Conservation (phyloP, 1,284 basidiomycete genomes). For the Irpex sp. region DNA sequence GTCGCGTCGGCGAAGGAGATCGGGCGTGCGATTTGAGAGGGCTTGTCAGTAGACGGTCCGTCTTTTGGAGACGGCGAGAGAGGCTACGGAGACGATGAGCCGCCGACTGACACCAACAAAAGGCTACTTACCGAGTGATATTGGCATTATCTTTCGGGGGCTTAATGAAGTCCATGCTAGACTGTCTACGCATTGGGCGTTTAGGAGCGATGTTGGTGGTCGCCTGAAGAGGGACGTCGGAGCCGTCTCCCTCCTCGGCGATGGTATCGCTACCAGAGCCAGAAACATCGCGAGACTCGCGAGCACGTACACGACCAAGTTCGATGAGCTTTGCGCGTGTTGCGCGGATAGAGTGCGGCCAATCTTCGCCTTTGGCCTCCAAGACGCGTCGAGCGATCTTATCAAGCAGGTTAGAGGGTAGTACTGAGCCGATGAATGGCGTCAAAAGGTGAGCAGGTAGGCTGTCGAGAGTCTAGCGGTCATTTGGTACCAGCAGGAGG, state of each 20-base stretch:
- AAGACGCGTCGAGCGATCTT: constrained; percentile 82
- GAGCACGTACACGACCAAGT: constrained; percentile 68
- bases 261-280: constrained; percentile 44
- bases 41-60: constrained; percentile 63
- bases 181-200: constrained; percentile 79
- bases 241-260: constrained; percentile 44
- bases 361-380: constrained; percentile 77
- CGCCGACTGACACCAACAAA: constrained; percentile 12
- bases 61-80: constrained; percentile 73
- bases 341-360: constrained; percentile 83
- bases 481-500: constrained; percentile 14
- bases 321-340: constrained; percentile 85
- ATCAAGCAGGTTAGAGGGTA: constrained; percentile 85
- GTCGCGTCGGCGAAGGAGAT: constrained; percentile 27
- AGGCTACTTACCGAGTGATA: constrained; percentile 64
- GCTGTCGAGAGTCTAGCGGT: constrained; percentile 76
- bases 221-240: constrained; percentile 44
- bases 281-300: constrained; percentile 52
- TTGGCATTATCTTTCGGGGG: constrained; percentile 58
- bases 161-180: constrained; percentile 85
- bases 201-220: constrained; percentile 52
- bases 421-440: constrained; percentile 83
- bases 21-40: constrained; percentile 72
- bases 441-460: constrained; percentile 85
- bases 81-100: constrained; percentile 50